phyloP scores from a whole-genome alignment of 2,329 filamentous ascomycete genomes.

The Stachybotrys chlorohalonatus region DNA sequence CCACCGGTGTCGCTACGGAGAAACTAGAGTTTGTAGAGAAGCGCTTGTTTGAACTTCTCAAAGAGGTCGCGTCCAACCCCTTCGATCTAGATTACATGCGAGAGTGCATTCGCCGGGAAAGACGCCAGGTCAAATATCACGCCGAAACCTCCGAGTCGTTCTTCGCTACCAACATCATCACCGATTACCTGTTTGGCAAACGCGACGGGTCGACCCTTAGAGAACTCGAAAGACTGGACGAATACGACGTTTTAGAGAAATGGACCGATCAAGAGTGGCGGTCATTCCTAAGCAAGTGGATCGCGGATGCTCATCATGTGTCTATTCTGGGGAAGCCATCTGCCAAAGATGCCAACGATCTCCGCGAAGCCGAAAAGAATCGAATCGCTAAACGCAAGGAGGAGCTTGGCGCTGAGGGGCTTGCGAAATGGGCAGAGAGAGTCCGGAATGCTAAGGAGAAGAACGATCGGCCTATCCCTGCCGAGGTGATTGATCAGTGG shows the following conservation, averaged over 20 bases:
- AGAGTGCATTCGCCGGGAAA: slow-evolving; percentile 77
- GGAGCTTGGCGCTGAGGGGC: slow-evolving; percentile 70
- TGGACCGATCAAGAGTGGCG: slow-evolving; percentile 87
- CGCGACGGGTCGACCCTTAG: slow-evolving; percentile 70
- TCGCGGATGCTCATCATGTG: slow-evolving; percentile 76
- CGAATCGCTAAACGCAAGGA: slow-evolving; percentile 72
- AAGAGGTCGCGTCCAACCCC: slow-evolving; percentile 69
- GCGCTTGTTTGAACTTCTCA: slow-evolving; percentile 74
- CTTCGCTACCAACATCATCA: slow-evolving; percentile 79
- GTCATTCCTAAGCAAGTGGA: slow-evolving; percentile 71
- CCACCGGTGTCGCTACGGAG: slow-evolving; percentile 79
- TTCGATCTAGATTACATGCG: slow-evolving; percentile 85
- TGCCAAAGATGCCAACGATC: slow-evolving; percentile 63
- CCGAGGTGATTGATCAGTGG: slow-evolving; percentile 71
- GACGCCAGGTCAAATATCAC: slow-evolving; percentile 71
- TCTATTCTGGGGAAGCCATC: slow-evolving; percentile 87
- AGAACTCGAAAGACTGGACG: slow-evolving; percentile 44
- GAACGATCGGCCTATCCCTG: slow-evolving; percentile 81
- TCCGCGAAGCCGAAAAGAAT: slow-evolving; percentile 73
- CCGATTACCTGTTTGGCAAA: slow-evolving; percentile 83
- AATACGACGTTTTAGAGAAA: slow-evolving; percentile 60
- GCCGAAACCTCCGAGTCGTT: slow-evolving; percentile 75
- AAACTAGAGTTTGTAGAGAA: slow-evolving; percentile 79
- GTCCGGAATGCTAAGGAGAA: slow-evolving; percentile 77
- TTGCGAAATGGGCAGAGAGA: slow-evolving; percentile 64